Conservation (phyloP, 1,284 basidiomycete genomes). For the Cryptococcus hybrid region DNA sequence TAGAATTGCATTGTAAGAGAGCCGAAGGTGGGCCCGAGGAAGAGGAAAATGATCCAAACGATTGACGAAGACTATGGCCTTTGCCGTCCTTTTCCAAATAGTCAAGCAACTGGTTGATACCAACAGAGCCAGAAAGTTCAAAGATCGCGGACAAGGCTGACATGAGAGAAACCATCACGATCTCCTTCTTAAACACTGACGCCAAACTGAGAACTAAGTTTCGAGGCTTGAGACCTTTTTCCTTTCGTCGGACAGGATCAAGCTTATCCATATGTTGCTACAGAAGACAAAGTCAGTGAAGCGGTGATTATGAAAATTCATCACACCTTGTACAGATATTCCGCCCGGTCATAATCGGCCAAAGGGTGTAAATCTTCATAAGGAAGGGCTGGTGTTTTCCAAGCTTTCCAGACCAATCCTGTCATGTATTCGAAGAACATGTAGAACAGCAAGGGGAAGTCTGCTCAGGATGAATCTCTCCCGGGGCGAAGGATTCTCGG, state of each 20-base stretch:
- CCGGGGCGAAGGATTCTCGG: constrained; percentile 44
- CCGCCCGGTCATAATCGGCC: constrained; percentile 59
- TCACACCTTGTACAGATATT: constrained; percentile 48
- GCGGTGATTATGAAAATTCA: neutral
- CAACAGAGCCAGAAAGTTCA: constrained; percentile 54
- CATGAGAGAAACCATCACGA: constrained; percentile 31
- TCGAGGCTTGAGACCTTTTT: constrained; percentile 30
- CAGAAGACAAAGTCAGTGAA: neutral
- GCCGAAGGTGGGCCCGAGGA: constrained; percentile 56
- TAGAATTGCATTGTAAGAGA: constrained; percentile 45
- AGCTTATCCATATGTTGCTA: constrained; percentile 40
- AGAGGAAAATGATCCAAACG: constrained; percentile 65
- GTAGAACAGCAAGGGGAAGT: constrained; percentile 60
- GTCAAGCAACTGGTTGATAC: constrained; percentile 54
- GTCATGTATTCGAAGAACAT: constrained; percentile 62
- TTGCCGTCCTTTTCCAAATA: constrained; percentile 55
- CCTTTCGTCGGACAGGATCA: constrained; percentile 42
- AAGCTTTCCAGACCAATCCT: constrained; percentile 54
- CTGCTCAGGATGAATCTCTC: constrained; percentile 61
- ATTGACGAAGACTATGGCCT: constrained; percentile 51
- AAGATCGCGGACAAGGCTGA: constrained; percentile 30
- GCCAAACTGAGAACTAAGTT: constrained; percentile 35
- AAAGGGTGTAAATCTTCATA: constrained; percentile 55
- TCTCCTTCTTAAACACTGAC: constrained; percentile 30
- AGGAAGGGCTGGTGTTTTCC: constrained; percentile 40